Conservation (phyloP, 306 rosid species). For the Rosa lucieae region DNA sequence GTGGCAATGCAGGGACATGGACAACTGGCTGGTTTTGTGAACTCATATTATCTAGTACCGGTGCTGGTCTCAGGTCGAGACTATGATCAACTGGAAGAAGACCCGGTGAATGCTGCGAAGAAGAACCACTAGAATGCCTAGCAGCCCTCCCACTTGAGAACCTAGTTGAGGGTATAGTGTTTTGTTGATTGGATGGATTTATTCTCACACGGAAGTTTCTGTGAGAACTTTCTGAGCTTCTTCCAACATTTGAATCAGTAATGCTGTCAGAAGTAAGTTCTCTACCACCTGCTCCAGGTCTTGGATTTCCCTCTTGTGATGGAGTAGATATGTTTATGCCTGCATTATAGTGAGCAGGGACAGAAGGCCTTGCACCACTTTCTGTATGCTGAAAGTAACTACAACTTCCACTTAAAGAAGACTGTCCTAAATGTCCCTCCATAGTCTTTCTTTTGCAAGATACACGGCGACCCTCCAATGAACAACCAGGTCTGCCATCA, state of each 20-base stretch:
- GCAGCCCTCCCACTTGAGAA: slow-evolving; percentile 49
- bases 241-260: slow-evolving; percentile 49
- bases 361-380: slow-evolving; percentile 50
- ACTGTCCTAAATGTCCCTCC: slow-evolving; percentile 68
- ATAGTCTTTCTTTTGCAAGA: slow-evolving; percentile 83
- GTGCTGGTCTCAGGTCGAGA: slow-evolving; percentile 56
- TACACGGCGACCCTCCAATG: slow-evolving; percentile 66
- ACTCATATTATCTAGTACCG: slow-evolving; percentile 50
- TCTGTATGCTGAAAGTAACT: slow-evolving; percentile 65
- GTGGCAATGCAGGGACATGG: slow-evolving; percentile 61
- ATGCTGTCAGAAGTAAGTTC: slow-evolving; percentile 42
- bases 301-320: slow-evolving; percentile 51
- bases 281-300: slow-evolving; percentile 52
- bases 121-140: slow-evolving; percentile 53
- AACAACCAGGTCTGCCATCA: slow-evolving; percentile 65
- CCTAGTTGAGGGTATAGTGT: slow-evolving; percentile 38
- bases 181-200: slow-evolving; percentile 62
- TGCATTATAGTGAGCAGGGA: slow-evolving; percentile 48
- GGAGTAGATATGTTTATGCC: slow-evolving; percentile 46
- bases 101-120: slow-evolving; percentile 49
- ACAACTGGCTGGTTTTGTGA: slow-evolving; percentile 60
- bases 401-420: slow-evolving; percentile 71
- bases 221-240: slow-evolving; percentile 51
- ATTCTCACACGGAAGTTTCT: slow-evolving; percentile 75
- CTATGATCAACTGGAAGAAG: slow-evolving; percentile 54